A percentile compares a stretch with the other conserved stretches of the same genome.
Evolutionary conservation across 176 grass and related monocot species (phyloP).

Genomic region (Zoysia pacifica): DNA sequence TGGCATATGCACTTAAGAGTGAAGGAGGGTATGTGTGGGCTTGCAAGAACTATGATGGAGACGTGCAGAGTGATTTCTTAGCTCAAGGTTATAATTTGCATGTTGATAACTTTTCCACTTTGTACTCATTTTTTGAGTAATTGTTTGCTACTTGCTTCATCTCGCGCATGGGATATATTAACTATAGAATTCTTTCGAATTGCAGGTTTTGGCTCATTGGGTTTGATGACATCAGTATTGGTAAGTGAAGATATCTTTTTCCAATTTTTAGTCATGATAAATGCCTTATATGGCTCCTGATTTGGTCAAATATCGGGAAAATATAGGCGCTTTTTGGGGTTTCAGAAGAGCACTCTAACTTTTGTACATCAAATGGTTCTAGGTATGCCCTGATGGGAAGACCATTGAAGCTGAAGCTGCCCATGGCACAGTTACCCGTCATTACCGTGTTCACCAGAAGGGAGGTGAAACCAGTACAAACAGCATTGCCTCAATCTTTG

Average conservation of each 20-base stretch:
- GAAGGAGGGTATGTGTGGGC: constrained; percentile 98
- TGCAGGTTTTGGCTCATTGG: constrained; percentile 31
- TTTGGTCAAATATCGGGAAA: neutral
- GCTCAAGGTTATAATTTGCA: constrained; percentile 63
- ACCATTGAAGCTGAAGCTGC: constrained; percentile 76
- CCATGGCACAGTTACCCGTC: constrained; percentile 65
- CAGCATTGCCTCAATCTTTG: constrained; percentile 69
- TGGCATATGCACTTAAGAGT: constrained; percentile 92
- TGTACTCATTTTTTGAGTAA: neutral
- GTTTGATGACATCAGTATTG: constrained; percentile 39
- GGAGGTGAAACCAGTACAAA: constrained; percentile 73
- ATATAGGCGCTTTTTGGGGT: neutral
- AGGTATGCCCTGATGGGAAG: constrained; percentile 69
- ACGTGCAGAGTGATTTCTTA: constrained; percentile 91
- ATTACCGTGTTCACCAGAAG: constrained; percentile 62
- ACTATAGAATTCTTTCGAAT: neutral
- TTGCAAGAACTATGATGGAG: constrained; percentile 98
- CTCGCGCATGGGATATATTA: neutral
- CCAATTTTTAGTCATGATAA: neutral
- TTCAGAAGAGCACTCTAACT: neutral
- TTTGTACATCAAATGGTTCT: neutral
- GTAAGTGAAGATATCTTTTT: constrained; percentile 7
- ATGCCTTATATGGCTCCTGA: neutral
- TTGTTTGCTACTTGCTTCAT: neutral
- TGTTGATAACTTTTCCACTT: neutral